Percentiles rank a stretch among this genome's conserved stretches.
phyloP scores from a whole-genome alignment of 1,139 yeast genomes.

The Geotrichum cucujoidarum region DNA sequence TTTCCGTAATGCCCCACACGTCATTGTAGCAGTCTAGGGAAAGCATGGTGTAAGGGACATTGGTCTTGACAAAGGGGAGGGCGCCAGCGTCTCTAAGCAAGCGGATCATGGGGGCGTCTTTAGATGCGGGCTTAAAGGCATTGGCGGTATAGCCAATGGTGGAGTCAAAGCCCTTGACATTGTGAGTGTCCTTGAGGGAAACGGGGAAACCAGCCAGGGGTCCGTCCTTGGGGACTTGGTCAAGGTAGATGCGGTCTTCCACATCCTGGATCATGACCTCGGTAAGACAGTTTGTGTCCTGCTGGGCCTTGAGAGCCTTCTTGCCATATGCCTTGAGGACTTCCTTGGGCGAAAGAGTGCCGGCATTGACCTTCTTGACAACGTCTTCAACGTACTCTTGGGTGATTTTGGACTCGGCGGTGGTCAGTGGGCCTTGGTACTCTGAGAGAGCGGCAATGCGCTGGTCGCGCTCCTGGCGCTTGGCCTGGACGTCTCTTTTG shows the following conservation, averaged over 20 bases:
- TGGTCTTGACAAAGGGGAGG: conserved; percentile 46
- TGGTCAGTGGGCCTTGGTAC: conserved; percentile 35
- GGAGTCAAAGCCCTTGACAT: conserved; percentile 49
- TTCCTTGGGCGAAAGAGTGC: conserved; percentile 32
- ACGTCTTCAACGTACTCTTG: conserved; percentile 30
- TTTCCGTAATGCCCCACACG: conserved; percentile 43
- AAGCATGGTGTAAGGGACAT: conserved; percentile 46
- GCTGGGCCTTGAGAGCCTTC: conserved; percentile 37
- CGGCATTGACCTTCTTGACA: conserved; percentile 33
- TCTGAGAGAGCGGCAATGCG: conserved; percentile 34
- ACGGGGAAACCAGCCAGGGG: conserved; percentile 68
- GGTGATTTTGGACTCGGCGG: conserved; percentile 31
- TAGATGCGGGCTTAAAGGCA: conserved; percentile 34
- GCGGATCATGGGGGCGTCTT: conserved; percentile 38
- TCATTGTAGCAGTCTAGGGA: conserved; percentile 45
- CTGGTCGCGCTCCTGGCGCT: conserved; percentile 35
- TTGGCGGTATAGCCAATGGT: conserved; percentile 48
- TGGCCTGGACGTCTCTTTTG: conserved; percentile 26
- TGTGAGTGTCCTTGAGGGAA: conserved; percentile 51
- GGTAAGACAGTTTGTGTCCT: conserved; percentile 37
- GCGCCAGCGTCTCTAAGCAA: conserved; percentile 45
- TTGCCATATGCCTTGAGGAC: conserved; percentile 40
- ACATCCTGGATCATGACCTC: conserved; percentile 40
- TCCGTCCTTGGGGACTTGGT: conserved; percentile 36
- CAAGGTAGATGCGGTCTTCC: conserved; percentile 26